Conservation (phyloP, 345 rosid species). For the Gynandropsis gynandra region DNA sequence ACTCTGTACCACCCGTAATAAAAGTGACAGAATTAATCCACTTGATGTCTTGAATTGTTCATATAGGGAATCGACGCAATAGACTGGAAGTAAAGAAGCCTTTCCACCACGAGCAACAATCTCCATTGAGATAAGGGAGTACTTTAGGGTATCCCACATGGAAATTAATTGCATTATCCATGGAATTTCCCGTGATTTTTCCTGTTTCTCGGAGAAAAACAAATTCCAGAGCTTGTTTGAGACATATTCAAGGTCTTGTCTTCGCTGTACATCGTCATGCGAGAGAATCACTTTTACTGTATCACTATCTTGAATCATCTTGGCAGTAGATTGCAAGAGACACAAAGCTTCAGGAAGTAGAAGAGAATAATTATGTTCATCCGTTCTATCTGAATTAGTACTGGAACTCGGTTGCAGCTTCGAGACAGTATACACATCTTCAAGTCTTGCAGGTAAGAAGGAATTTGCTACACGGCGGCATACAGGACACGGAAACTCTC, state of each 20-base stretch:
- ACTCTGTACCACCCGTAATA: constrained; percentile 58
- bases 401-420: constrained; percentile 39
- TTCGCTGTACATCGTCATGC: constrained; percentile 32
- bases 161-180: constrained; percentile 46
- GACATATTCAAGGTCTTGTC: constrained; percentile 45
- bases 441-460: constrained; percentile 57
- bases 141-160: constrained; percentile 93
- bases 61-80: constrained; percentile 42
- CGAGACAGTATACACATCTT: constrained; percentile 35
- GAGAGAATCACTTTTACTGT: constrained; percentile 36
- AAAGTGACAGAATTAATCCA: constrained; percentile 61
- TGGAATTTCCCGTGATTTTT: constrained; percentile 33
- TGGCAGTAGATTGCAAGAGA: constrained; percentile 57
- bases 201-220: constrained; percentile 40
- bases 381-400: constrained; percentile 23
- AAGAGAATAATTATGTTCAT: constrained; percentile 30
- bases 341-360: constrained; percentile 49
- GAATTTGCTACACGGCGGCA: constrained; percentile 90
- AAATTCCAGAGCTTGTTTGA: constrained; percentile 45
- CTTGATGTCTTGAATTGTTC: constrained; percentile 64
- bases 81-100: constrained; percentile 40
- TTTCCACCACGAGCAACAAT: constrained; percentile 63
- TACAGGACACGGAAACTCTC: constrained; percentile 94
- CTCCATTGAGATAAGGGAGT: constrained; percentile 77
- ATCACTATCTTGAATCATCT: constrained; percentile 41